A percentile compares a stretch with the other conserved stretches of the same genome.
Evolutionary conservation across 306 rosid genomes (phyloP).

Genomic region (Malus fusca): DNA sequence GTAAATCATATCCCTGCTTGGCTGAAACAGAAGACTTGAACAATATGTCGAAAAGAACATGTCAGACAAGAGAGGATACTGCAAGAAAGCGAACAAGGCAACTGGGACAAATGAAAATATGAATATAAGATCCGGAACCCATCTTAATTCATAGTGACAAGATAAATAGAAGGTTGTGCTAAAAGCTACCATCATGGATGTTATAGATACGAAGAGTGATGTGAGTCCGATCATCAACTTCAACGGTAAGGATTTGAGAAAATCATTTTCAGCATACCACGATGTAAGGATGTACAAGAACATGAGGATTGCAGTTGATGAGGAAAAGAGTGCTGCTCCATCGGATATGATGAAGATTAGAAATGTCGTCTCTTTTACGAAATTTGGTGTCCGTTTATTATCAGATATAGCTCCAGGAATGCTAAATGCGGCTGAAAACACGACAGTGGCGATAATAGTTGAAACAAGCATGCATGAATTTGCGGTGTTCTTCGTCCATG

Average conservation of each 20-base stretch:
- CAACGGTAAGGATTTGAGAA: conserved; percentile 28
- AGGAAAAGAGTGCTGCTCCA: conserved; percentile 34
- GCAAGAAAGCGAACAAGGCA: conserved; percentile 15
- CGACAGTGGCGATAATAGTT: conserved; percentile 39
- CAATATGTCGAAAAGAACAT: conserved; percentile 5
- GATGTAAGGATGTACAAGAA: conserved; percentile 44
- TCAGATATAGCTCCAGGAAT: conserved; percentile 36
- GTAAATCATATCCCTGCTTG: too few species aligned
- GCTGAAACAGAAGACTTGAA: too few species aligned
- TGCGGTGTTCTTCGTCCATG: conserved; percentile 48
- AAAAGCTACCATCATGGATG: conserved; percentile 43
- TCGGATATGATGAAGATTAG: conserved; percentile 25
- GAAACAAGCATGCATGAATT: conserved; percentile 43
- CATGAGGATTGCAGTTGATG: conserved; percentile 31
- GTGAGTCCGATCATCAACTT: conserved; percentile 39
- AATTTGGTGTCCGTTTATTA: neutral
- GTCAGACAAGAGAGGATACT: conserved; percentile 30
- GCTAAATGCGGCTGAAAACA: conserved; percentile 40
- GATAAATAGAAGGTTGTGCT: conserved; percentile 34
- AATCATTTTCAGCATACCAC: conserved; percentile 38
- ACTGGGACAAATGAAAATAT: conserved; percentile 25
- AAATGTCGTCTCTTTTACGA: neutral
- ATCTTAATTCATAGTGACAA: conserved; percentile 8
- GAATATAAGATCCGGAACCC: conserved; percentile 26
- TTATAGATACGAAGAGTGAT: conserved; percentile 33